phyloP scores from a whole-genome alignment of 2,329 filamentous ascomycete species.

The Lecanicillium sp. region DNA sequence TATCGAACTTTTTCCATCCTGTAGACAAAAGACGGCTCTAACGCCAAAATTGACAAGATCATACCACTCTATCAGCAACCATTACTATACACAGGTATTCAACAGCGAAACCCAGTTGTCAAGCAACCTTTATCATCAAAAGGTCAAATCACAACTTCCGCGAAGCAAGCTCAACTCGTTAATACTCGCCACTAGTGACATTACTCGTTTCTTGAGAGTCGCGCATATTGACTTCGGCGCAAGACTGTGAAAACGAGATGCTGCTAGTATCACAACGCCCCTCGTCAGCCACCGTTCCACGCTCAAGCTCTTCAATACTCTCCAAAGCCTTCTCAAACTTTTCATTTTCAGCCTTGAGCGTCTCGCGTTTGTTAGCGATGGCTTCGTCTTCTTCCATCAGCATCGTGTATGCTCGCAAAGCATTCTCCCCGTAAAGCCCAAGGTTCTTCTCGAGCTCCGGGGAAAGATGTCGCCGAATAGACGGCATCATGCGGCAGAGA shows the following conservation, averaged over 20 bases:
- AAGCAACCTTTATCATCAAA: no score
- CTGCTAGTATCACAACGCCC: constrained; percentile 8
- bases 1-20: no score
- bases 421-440: constrained; percentile 25
- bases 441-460: constrained; percentile 35
- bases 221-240: neutral
- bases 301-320: constrained; percentile 36
- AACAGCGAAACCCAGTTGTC: no score
- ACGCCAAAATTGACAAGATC: no score
- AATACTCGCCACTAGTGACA: constrained; percentile 4
- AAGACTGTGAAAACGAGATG: neutral
- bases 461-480: constrained; percentile 30
- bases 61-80: no score
- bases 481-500: constrained; percentile 39
- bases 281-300: constrained; percentile 18
- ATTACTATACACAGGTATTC: no score
- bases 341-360: constrained; percentile 33
- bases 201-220: constrained; percentile 7
- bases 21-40: no score
- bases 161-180: neutral
- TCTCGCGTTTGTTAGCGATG: constrained; percentile 31
- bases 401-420: constrained; percentile 24
- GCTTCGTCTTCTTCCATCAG: constrained; percentile 41
- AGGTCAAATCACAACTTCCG: no score
- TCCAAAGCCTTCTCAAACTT: constrained; percentile 38